Percentiles rank a stretch among this genome's conserved stretches.
Conservation (phyloP, 1,139 yeast species). For the Pichia sp. region DNA sequence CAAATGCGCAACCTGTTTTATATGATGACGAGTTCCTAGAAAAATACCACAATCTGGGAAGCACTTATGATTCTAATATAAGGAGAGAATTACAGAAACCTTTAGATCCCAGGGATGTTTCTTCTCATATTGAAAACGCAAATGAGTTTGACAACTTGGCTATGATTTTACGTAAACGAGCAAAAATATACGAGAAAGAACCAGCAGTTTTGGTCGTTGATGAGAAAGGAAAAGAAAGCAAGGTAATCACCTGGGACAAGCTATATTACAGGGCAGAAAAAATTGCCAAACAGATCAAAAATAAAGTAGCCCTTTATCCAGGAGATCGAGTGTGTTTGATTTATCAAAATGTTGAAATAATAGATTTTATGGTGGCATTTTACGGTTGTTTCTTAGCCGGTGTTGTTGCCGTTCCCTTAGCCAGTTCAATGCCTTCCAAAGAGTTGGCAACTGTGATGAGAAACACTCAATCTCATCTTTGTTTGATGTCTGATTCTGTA, state of each 20-base stretch:
- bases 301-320: constrained; percentile 60
- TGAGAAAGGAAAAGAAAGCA: constrained; percentile 73
- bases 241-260: constrained; percentile 84
- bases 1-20: constrained; percentile 11
- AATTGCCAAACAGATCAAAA: constrained; percentile 85
- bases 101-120: constrained; percentile 52
- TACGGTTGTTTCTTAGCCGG: constrained; percentile 93
- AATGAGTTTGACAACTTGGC: constrained; percentile 56
- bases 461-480: constrained; percentile 70
- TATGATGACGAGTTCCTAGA: constrained; percentile 12
- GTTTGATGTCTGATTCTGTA: constrained; percentile 76
- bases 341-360: constrained; percentile 78
- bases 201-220: constrained; percentile 73
- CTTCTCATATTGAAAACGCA: constrained; percentile 30
- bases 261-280: constrained; percentile 78
- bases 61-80: constrained; percentile 9
- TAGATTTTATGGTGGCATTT: constrained; percentile 80
- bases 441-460: constrained; percentile 72
- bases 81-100: constrained; percentile 45
- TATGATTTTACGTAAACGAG: constrained; percentile 68
- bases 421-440: constrained; percentile 57
- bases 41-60: constrained; percentile 13
- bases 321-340: constrained; percentile 82
- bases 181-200: constrained; percentile 58
- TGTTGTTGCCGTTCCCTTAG: constrained; percentile 89